These are phyloP conservation scores for Pseudocercospora eumusae DNA, from an alignment of 2,329 filamentous ascomycete species.

Conservation along the genomic window DNA sequence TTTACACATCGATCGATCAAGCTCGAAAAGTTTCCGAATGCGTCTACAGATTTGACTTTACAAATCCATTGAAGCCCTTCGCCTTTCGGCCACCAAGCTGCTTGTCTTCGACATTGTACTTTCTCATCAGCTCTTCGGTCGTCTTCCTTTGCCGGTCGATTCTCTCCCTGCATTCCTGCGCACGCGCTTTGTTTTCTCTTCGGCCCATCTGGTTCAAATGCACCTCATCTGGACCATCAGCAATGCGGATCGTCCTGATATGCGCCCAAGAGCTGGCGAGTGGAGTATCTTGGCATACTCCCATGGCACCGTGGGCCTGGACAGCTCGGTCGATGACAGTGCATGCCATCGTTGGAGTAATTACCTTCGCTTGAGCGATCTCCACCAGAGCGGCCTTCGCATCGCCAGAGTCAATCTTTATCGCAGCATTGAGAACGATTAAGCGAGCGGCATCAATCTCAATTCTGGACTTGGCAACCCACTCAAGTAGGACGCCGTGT, in stretches of 20 bases:
- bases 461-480: constrained; percentile 86
- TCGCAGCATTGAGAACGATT: constrained; percentile 87
- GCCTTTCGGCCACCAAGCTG: constrained; percentile 45
- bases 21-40: background rate
- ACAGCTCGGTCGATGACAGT: constrained; percentile 91
- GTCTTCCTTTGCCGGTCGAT: constrained; percentile 66
- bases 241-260: constrained; percentile 40
- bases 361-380: constrained; percentile 92
- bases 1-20: background rate
- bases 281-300: constrained; percentile 92
- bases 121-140: constrained; percentile 65
- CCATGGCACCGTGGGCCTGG: constrained; percentile 86
- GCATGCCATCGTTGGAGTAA: constrained; percentile 80
- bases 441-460: constrained; percentile 92
- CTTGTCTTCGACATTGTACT: constrained; percentile 54
- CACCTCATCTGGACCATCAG: constrained; percentile 93
- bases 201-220: constrained; percentile 78
- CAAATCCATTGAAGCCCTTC: constrained; percentile 22
- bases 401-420: constrained; percentile 85
- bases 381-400: constrained; percentile 88
- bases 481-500: constrained; percentile 92
- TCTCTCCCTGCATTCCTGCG: constrained; percentile 52
- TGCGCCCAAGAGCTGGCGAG: constrained; percentile 61
- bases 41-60: constrained; percentile 46
- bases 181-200: constrained; percentile 72